Conservation (phyloP, 116 monocot genomes). For the Dioscorea cayenensis region DNA sequence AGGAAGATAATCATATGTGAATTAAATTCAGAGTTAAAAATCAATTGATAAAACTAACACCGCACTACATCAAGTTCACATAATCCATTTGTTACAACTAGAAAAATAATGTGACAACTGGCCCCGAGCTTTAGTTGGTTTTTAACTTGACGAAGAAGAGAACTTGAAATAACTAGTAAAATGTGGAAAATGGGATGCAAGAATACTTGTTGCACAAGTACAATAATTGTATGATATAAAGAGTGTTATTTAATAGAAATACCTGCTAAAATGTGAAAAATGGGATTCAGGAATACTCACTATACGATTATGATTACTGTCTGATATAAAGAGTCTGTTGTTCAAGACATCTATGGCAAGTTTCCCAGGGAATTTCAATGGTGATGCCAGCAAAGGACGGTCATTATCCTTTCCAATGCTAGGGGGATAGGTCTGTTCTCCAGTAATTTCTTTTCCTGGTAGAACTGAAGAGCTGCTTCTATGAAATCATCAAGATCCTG, state of each 20-base stretch:
- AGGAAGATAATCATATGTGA: neutral
- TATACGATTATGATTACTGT: conserved; percentile 98
- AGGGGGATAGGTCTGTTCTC: conserved; percentile 55
- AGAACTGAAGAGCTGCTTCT: conserved; percentile 82
- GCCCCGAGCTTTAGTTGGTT: neutral
- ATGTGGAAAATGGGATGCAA: conserved; percentile 5
- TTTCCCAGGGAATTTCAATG: conserved; percentile 93
- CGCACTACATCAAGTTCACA: neutral
- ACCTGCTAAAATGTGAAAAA: neutral
- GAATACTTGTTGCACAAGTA: conserved; percentile 78
- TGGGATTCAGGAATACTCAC: conserved; percentile 39
- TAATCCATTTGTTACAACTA: neutral
- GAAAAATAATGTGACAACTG: too few relatives aligned
- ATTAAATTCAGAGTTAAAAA: neutral
- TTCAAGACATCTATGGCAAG: conserved; percentile 74
- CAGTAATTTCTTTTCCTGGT: conserved; percentile 62
- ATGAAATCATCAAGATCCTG: conserved; percentile 95
- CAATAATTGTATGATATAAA: conserved; percentile 98
- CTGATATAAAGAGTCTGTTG: conserved; percentile 89
- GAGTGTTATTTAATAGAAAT: conserved; percentile 43
- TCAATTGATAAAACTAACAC: neutral
- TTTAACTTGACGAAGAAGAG: neutral
- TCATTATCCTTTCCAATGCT: conserved; percentile 66
- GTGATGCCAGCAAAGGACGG: conserved; percentile 47
- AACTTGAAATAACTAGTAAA: conserved; percentile 3